Base-by-base conservation (phyloP, 148 eudicot species). In the Amaranthus hypochondriacus region DNA sequence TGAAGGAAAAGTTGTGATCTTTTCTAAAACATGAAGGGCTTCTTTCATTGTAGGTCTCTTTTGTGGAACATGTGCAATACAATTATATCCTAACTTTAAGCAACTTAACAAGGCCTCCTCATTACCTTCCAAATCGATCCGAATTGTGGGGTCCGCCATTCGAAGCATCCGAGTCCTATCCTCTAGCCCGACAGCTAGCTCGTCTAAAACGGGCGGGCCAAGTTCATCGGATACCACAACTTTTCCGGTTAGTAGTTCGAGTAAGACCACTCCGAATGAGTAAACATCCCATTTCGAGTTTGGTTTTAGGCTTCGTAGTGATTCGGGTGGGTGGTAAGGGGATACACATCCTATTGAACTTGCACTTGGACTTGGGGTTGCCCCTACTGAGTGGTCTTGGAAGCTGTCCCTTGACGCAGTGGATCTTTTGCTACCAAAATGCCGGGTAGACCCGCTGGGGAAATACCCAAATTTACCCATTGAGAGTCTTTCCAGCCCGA, bases 41-140 rank as follows among this genome's bases (percentile, higher is more conserved):
- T 95, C 99, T 82, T 89, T 95, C 94, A 95, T 92, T 4, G 91
- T 42, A 8, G 99, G 99, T 80, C 99, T 86, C 79, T 92, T 95
- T 53, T 87, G 99, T 56, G 99, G 91, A 9, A 71, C 79, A 4
- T 86, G 82, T 3, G 96, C 88, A 14, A 87, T 82, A 74, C 99
- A 95, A 78, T 75, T 81, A 51, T 85, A 95, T 39, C 96, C 97
- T 68, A 95, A 62, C 83, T 77, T 95, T 51, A 95, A 71, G 9
- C 88, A 70, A 4, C 72, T 82, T 73, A 90, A 76, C 54, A 95
- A 68, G 1, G 86, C 86, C 11, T 95, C 97, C 75, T 95, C 99
- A 71, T 84, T 84, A 2, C 99, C 99, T 65, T 92, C 94, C 82
- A 95, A 9, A 67, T 95, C 99, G 67, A 72, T 90, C 3, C 97